Evolutionary conservation across 371 early-diverging fungal species (phyloP), one percentile per base, ranked within the genome.

Genomic region (Chytridiales sp.): DNA sequence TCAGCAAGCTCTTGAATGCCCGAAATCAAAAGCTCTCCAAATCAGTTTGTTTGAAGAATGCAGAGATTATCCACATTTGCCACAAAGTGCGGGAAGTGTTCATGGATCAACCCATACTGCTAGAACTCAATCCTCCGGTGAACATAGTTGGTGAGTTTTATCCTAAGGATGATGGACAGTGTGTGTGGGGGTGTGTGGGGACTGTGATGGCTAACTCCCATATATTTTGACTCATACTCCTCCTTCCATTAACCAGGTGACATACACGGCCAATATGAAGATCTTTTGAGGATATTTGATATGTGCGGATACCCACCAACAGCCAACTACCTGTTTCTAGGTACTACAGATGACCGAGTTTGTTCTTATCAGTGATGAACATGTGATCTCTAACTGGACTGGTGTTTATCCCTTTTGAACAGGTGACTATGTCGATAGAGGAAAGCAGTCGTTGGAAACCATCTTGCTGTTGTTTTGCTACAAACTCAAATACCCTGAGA

Each of bases 371-470:
- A 2, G 6, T n/a, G 4, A 40, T 48, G 19, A 32, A n/a, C 31
- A 30, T 41, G n/a, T 34, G 15, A 0, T 56, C n/a, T n/a, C n/a
- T n/a, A n/a, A n/a, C n/a, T n/a, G 30, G 24, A 24, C 8, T 54
- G 49, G 21, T 34, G 39, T 49, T 47, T 2, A 4, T 53, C 43
- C 61, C n/a, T n/a, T n/a, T n/a, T n/a, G 52, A 35, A 22, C 71
- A 62, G 86, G 98, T n/a, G 99, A 99, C 72, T 99, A 99, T 79
- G 99, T 99, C 1, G 97, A 99, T 76, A 85, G 99, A 52, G 99
- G 99, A 35, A 95, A 94, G 73, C 94, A 95, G 75, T 87, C 88
- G 61, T 71, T 99, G 36, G 99, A 99, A 75, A 97, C 94, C 9
- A 95, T 99, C 64, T 78, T 91, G 52, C 75, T 98, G 36, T 76